Evolutionary conservation across 2,329 filamentous ascomycete genomes (phyloP), one percentile per base, ranked within the genome.

Genomic region (Apiospora saccharicola): DNA sequence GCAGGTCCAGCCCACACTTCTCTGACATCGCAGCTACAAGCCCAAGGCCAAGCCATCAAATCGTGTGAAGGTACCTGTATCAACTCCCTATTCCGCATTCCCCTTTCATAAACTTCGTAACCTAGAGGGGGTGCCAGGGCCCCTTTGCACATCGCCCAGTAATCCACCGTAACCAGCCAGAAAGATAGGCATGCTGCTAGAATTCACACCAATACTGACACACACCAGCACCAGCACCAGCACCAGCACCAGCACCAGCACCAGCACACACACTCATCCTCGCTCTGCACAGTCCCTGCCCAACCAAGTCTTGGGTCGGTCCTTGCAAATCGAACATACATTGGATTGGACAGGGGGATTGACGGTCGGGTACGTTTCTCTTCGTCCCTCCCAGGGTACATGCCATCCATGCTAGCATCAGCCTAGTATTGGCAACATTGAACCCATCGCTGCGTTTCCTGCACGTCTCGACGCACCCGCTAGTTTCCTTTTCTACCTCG

Each of bases 1-100:
- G 72, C 74, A 71, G 49, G 64, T 67, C 64, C 68, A 76, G 77
- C 75, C 81, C 79, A 81, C 80, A 79, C 78, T 82, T 82, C 81
- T 83, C 81, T 79, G 78, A 82, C 81, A 81, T 81, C 74, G 72
- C 79, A 77, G 34, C 30, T 69, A 74, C 72, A 64, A 74, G 70
- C 73, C 70, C 70, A 73, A 71, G 46, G 57, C 49, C 67, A 68
- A 75, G 78, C 75, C 81, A 78, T 81, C 80, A 79, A 78, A 82
- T 82, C 81, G 83, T 80, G 78, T 79, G 82, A 80, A 81, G 81
- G 75, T 72, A 79, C 77, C 77, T 82, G 82, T 83, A 79, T 83
- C 82, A 51, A 82, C 79, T 79, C 77, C 73, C 76, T 76, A 76
- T 75, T 74, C 76, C 78, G 77, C 75, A 76, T 80, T 79, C 80